Conservation (phyloP, 768 basidiomycete species). For the Leucocoprinus sp. region DNA sequence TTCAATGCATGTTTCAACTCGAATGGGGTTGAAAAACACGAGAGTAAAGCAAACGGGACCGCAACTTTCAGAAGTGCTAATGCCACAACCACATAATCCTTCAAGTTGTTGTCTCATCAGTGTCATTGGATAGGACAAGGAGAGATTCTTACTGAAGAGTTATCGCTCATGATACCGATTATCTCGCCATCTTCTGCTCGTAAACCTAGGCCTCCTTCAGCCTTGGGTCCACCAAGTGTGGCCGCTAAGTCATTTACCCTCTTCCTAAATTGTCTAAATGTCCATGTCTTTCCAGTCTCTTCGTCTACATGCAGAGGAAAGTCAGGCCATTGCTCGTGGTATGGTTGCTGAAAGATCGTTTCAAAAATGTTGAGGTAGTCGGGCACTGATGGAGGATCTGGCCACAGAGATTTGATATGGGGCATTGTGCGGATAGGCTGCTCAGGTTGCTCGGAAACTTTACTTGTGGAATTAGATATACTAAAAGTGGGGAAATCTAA, state of each 20-base stretch:
- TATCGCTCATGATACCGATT: conserved; percentile 61
- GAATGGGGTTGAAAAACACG: conserved; percentile 27
- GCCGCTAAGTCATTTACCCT: conserved; percentile 47
- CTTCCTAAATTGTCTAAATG: conserved; percentile 41
- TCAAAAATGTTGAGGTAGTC: conserved; percentile 51
- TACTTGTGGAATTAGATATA: no score
- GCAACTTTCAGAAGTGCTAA: conserved; percentile 23
- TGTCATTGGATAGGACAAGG: neutral
- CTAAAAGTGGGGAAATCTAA: neutral
- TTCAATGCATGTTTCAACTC: conserved; percentile 26
- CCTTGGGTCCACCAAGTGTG: conserved; percentile 35
- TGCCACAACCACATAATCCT: conserved; percentile 27
- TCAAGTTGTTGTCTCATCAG: neutral
- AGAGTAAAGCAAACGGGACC: conserved; percentile 26
- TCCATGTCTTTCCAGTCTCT: conserved; percentile 35
- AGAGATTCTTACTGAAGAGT: conserved; percentile 44
- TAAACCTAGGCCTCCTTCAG: conserved; percentile 49
- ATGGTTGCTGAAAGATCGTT: conserved; percentile 43
- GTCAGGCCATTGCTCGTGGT: conserved; percentile 45
- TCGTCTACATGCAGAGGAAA: conserved; percentile 48
- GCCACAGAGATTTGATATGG: conserved; percentile 46
- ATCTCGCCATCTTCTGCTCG: conserved; percentile 39
- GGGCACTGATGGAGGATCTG: conserved; percentile 33
- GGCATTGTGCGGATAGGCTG: conserved; percentile 33
- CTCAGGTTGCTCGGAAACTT: no score